These are phyloP conservation scores for Penicillium janthinellum DNA, from an alignment of 2,329 filamentous ascomycete species.

Conservation along the genomic window DNA sequence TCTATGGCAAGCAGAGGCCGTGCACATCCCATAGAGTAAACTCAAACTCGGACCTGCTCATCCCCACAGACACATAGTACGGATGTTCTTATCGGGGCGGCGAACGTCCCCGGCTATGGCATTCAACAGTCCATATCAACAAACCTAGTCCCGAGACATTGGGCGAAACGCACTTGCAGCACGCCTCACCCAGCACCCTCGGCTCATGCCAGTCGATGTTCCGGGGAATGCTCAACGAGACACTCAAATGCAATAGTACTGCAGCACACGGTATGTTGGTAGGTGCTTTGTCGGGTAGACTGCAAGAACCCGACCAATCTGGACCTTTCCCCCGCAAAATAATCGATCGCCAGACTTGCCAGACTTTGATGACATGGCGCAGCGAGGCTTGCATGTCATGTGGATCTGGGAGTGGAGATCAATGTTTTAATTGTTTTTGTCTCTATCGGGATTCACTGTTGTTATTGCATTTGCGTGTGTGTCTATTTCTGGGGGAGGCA, in stretches of 20 bases:
- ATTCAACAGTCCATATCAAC: slow-evolving; percentile 5
- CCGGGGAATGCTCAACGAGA: slow-evolving; percentile 15
- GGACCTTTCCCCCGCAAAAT: slow-evolving; percentile 20
- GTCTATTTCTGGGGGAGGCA: slow-evolving; percentile 1
- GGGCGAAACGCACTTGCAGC: slow-evolving; percentile 4
- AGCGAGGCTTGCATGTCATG: slow-evolving; percentile 20
- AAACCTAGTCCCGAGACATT: background rate
- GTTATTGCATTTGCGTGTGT: background rate
- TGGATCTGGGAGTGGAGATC: background rate
- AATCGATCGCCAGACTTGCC: slow-evolving; percentile 7
- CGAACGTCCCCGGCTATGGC: background rate
- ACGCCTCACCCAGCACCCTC: slow-evolving; percentile 4
- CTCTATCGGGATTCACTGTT: background rate
- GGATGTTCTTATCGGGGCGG: background rate
- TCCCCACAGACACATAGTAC: background rate
- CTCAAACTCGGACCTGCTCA: background rate
- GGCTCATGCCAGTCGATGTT: slow-evolving; percentile 9
- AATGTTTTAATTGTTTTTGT: background rate
- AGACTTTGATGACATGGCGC: slow-evolving; percentile 1
- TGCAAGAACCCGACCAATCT: slow-evolving; percentile 15
- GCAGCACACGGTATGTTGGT: slow-evolving; percentile 8
- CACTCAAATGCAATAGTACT: slow-evolving; percentile 2
- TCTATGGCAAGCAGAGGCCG: background rate
- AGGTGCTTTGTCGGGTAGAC: slow-evolving; percentile 8
- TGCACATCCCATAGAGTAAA: background rate